phyloP scores from a whole-genome alignment of 257 asterid species.

The Lithospermum erythrorhizon region DNA sequence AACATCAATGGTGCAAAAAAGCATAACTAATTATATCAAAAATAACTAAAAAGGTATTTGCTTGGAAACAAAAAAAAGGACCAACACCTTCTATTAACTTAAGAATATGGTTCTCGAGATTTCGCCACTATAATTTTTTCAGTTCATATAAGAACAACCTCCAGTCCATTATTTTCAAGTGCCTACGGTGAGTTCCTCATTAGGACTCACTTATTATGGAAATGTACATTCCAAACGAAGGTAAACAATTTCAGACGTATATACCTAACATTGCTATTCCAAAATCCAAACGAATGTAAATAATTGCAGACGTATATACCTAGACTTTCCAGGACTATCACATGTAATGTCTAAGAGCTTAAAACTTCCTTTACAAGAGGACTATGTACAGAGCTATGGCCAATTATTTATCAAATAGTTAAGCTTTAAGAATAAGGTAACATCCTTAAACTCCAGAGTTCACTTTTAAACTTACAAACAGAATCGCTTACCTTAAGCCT shows the following conservation, averaged over 20 bases:
- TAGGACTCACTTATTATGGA: not conserved
- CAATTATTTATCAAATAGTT: not conserved
- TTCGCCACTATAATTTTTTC: not conserved
- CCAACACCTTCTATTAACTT: not conserved
- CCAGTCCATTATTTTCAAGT: too few relatives aligned
- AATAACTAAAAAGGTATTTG: not conserved
- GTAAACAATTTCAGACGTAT: too few relatives aligned
- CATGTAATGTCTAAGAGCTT: not conserved
- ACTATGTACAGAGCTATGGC: not conserved
- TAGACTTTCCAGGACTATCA: not conserved
- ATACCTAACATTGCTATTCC: not conserved
- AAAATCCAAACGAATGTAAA: too few relatives aligned
- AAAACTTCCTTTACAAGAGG: not conserved
- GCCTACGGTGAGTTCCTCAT: not conserved
- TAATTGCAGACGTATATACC: too few relatives aligned
- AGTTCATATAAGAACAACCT: not conserved
- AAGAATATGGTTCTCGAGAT: not conserved
- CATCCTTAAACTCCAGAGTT: too few relatives aligned
- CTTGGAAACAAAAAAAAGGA: not conserved
- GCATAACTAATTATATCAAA: not conserved
- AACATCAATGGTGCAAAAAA: not conserved
- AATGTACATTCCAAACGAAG: not conserved
- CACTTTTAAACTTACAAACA: not conserved
- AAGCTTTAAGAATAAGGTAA: not conserved
- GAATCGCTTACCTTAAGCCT: slow-evolving; percentile 49